These are phyloP conservation scores for Cucurbita moschata DNA, from an alignment of 306 rosid genomes.

Conservation along the genomic window DNA sequence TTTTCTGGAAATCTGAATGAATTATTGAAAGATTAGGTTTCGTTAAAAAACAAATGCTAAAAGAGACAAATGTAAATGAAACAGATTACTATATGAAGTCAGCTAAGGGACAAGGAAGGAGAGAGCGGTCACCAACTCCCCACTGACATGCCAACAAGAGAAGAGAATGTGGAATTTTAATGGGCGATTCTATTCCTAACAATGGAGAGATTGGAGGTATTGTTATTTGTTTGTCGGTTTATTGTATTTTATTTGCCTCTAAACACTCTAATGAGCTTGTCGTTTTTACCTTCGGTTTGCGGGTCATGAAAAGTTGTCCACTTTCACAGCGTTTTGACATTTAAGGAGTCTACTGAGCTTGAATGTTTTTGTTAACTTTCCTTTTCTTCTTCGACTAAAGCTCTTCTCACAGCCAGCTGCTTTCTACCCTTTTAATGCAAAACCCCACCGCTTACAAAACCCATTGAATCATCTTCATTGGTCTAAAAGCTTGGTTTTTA, in stretches of 20 bases:
- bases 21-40: not conserved
- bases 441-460: constrained; percentile 37
- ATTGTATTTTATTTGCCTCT: not conserved
- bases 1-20: not conserved
- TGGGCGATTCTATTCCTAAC: not conserved
- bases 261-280: not conserved
- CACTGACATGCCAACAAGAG: constrained; percentile 61
- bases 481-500: constrained; percentile 36
- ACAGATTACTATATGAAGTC: not conserved
- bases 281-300: constrained; percentile 22
- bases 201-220: not conserved
- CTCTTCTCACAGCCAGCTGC: constrained; percentile 12
- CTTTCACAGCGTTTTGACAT: constrained; percentile 56
- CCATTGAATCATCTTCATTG: constrained; percentile 13
- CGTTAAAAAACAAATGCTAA: not conserved
- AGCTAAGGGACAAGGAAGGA: constrained; percentile 45
- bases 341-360: constrained; percentile 24
- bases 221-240: not conserved
- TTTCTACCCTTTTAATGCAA: constrained; percentile 45
- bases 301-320: constrained; percentile 22
- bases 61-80: constrained; percentile 6
- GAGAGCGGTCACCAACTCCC: constrained; percentile 46
- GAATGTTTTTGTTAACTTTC: constrained; percentile 19
- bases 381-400: constrained; percentile 34
- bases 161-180: constrained; percentile 47